Evolutionary conservation across 495 filamentous ascomycete genomes (phyloP), one percentile per base, ranked within the genome.

Genomic region (Penicillium ochrochloron): DNA sequence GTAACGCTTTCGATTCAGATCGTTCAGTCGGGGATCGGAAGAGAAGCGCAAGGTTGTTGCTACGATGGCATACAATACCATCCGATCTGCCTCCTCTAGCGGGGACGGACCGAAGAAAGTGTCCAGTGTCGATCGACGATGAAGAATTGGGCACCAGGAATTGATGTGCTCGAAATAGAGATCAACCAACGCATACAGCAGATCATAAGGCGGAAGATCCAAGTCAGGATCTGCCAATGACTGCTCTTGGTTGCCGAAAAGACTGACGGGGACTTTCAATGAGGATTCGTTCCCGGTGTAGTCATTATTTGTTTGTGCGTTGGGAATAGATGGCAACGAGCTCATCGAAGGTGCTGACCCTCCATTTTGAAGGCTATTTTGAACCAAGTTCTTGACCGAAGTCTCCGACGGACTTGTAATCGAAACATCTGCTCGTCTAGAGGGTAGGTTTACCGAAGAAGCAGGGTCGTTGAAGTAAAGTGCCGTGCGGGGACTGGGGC

Each of bases 81-180:
- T 90, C 48, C 91, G 85, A 69, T 96, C 92, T 27, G 87, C 86
- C 71, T 94, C 92, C 21, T 93, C 89, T 5, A 93, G 80, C 15
- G 88, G 84, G 0, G 89, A 87, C 6, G 88, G 78, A 0, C 90
- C 90, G 68, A 96, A 96, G n/a, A 96, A 83, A 8, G 88, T 85
- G 68, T 96, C 91, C 9, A 96, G 73, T 0, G 91, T 93, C 1
- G 89, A 86, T 65, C 89, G 86, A 3, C 91, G 86, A 74, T 96
- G 91, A 19, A 97, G 80, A 23, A 97, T 94, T 0, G 93, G 93
- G 76, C 91, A 96, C 89, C 92, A 96, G 0, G 91, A 90, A 71
- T 96, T 94, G 72, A 97, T 86, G 65, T 95, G 90, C 66, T 94
- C 91, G 74, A 97, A 97, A 74, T 94, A 97, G 3, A 96, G 80